Conservation (phyloP, 2,329 filamentous ascomycete species). For the Phialocephala sp. region DNA sequence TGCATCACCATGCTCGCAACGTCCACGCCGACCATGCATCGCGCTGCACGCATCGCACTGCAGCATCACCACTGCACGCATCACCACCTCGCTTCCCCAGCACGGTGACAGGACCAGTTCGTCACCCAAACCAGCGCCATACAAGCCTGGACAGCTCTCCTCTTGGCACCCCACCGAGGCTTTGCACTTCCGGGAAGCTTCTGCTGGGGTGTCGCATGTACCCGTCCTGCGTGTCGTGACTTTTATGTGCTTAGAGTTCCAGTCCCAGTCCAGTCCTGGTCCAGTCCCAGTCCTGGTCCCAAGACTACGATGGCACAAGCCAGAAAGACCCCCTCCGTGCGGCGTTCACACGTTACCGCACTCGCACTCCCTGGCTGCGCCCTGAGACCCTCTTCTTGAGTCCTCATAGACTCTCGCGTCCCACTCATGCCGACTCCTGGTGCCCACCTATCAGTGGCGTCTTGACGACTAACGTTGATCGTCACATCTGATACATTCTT, state of each 20-base stretch:
- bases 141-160: not conserved
- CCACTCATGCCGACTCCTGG: slow-evolving; percentile 21
- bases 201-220: slow-evolving; percentile 17
- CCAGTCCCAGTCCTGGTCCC: not conserved
- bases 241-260: slow-evolving; percentile 7
- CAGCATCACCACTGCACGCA: slow-evolving; percentile 13
- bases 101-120: not conserved
- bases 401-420: slow-evolving; percentile 7
- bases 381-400: slow-evolving; percentile 13
- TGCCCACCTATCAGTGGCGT: slow-evolving; percentile 25
- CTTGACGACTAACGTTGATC: slow-evolving; percentile 24
- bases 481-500: slow-evolving; percentile 32
- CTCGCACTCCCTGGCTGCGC: slow-evolving; percentile 20
- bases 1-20: slow-evolving; percentile 1
- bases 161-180: slow-evolving; percentile 4
- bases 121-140: slow-evolving; percentile 3
- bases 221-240: slow-evolving; percentile 10
- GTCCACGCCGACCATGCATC: not conserved
- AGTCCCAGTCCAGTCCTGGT: not conserved
- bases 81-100: not conserved
- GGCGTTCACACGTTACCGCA: not conserved
- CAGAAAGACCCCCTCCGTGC: slow-evolving; percentile 16
- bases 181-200: slow-evolving; percentile 8
- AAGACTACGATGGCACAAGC: slow-evolving; percentile 15
- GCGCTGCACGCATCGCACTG: not conserved